Evolutionary conservation across 1,284 basidiomycete genomes (phyloP).

Genomic region (Erythrobasidium hasegawianum): DNA sequence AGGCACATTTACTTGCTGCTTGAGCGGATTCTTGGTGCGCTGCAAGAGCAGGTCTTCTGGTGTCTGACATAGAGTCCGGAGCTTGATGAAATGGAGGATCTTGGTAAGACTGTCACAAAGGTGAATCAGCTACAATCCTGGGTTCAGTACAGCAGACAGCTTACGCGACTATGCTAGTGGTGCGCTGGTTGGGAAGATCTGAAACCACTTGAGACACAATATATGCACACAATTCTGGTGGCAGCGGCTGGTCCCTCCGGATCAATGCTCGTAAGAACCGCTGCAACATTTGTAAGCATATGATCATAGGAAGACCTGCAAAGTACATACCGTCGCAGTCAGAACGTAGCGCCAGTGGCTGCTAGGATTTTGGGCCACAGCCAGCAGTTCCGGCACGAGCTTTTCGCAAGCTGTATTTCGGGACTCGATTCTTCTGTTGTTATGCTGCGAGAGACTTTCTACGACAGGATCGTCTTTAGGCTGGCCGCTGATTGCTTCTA

Average conservation of each 20-base stretch:
- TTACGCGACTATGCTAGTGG: slow-evolving; percentile 61
- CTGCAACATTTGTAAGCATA: not conserved
- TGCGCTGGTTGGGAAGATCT: slow-evolving; percentile 74
- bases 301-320: not conserved
- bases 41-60: slow-evolving; percentile 72
- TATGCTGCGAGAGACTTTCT: slow-evolving; percentile 14
- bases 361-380: slow-evolving; percentile 61
- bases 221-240: slow-evolving; percentile 59
- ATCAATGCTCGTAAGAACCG: slow-evolving; percentile 69
- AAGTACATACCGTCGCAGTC: slow-evolving; percentile 56
- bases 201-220: slow-evolving; percentile 54
- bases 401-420: slow-evolving; percentile 49
- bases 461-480: not conserved
- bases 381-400: slow-evolving; percentile 61
- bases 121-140: not conserved
- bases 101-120: slow-evolving; percentile 61
- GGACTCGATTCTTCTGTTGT: slow-evolving; percentile 16
- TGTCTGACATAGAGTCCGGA: slow-evolving; percentile 67
- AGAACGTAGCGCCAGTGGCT: slow-evolving; percentile 92
- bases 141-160: slow-evolving; percentile 43
- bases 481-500: slow-evolving; percentile 2
- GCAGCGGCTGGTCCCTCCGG: slow-evolving; percentile 66
- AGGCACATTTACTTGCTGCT: slow-evolving; percentile 56
- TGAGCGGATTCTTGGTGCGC: slow-evolving; percentile 72
- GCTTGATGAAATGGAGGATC: slow-evolving; percentile 72